Conservation (phyloP, 768 basidiomycete species). For the Russula griseocarnosa region DNA sequence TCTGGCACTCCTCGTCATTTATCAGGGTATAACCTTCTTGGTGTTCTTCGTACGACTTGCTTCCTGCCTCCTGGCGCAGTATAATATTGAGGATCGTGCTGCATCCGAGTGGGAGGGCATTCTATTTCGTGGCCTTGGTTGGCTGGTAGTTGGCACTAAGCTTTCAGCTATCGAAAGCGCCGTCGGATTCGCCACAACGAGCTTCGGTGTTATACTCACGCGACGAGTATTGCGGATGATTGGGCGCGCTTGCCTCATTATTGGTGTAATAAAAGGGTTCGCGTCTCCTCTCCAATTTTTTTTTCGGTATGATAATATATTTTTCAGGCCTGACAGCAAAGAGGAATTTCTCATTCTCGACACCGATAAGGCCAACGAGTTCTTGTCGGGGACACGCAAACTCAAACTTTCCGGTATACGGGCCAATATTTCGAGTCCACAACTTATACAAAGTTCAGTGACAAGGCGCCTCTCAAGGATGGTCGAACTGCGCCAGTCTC, state of each 20-base stretch:
- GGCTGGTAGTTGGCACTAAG: slow-evolving; percentile 59
- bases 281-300: slow-evolving; percentile 28
- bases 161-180: slow-evolving; percentile 62
- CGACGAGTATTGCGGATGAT: slow-evolving; percentile 57
- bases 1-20: slow-evolving; percentile 53
- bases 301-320: background rate
- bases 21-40: slow-evolving; percentile 56
- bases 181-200: slow-evolving; percentile 54
- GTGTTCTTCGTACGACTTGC: slow-evolving; percentile 57
- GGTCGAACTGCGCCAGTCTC: slow-evolving; percentile 1
- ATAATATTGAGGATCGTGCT: slow-evolving; percentile 45
- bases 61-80: slow-evolving; percentile 48
- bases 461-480: slow-evolving; percentile 15
- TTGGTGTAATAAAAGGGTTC: slow-evolving; percentile 68
- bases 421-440: slow-evolving; percentile 21
- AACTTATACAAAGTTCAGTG: slow-evolving; percentile 18
- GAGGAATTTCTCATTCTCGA: slow-evolving; percentile 26
- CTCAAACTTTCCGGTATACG: slow-evolving; percentile 5
- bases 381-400: slow-evolving; percentile 23
- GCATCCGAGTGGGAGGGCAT: slow-evolving; percentile 44
- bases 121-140: slow-evolving; percentile 57
- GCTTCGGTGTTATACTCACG: slow-evolving; percentile 50
- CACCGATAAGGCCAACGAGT: slow-evolving; percentile 5
- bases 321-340: slow-evolving; percentile 20
- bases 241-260: slow-evolving; percentile 50